These are phyloP conservation scores for Paecilomyces fulvus DNA, from an alignment of 2,329 filamentous ascomycete genomes.

Conservation along the genomic window DNA sequence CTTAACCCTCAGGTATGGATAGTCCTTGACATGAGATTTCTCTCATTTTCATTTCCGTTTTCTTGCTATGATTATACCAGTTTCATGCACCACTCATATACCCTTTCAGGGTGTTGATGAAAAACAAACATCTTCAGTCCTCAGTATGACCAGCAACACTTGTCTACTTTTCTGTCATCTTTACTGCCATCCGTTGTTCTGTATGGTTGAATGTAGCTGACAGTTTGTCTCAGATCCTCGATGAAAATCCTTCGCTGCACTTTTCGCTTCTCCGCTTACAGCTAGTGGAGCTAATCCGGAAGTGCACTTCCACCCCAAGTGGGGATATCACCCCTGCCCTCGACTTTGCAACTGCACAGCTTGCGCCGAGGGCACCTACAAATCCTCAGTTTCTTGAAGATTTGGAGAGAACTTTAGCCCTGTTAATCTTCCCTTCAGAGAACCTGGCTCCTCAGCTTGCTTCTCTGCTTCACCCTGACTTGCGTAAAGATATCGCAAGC, in stretches of 20 bases:
- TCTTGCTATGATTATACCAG: slow-evolving; percentile 84
- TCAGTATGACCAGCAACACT: slow-evolving; percentile 63
- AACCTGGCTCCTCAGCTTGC: slow-evolving; percentile 67
- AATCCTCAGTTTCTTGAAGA: slow-evolving; percentile 76
- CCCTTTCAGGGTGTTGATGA: slow-evolving; percentile 81
- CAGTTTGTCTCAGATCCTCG: slow-evolving; percentile 60
- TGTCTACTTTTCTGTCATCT: slow-evolving; percentile 8
- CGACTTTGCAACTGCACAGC: slow-evolving; percentile 76
- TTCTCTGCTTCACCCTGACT: slow-evolving; percentile 65
- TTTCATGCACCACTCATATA: slow-evolving; percentile 99
- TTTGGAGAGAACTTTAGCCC: slow-evolving; percentile 83
- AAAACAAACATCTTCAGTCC: slow-evolving; percentile 67
- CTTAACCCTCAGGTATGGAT: slow-evolving; percentile 79
- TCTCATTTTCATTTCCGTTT: slow-evolving; percentile 9
- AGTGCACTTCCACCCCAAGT: slow-evolving; percentile 56
- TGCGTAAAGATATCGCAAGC: slow-evolving; percentile 76
- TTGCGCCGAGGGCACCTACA: slow-evolving; percentile 77
- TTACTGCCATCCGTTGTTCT: slow-evolving; percentile 1
- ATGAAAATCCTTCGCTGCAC: slow-evolving; percentile 72
- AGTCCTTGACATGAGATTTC: not conserved
- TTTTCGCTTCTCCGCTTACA: slow-evolving; percentile 86
- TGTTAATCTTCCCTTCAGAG: slow-evolving; percentile 81
- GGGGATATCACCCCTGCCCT: slow-evolving; percentile 73
- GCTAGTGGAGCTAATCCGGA: slow-evolving; percentile 83
- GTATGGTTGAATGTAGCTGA: not conserved